Conservation (phyloP, 306 rosid species). For the Vigna reflexopilosa region DNA sequence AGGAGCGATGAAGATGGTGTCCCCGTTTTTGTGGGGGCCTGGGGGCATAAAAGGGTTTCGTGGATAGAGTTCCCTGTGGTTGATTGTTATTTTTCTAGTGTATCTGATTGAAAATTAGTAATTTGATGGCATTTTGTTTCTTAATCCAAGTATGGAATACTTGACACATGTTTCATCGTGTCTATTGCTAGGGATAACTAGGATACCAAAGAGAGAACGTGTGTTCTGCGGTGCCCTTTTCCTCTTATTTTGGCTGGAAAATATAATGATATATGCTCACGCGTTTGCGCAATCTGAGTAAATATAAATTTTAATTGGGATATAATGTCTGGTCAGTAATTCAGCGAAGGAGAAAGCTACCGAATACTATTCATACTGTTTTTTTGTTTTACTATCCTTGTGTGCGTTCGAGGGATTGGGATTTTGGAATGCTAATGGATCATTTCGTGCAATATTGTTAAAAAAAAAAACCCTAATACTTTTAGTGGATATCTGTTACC, state of each 20-base stretch:
- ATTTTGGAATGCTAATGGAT: too few relatives aligned
- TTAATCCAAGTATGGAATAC: conserved; percentile 44
- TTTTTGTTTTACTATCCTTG: too few relatives aligned
- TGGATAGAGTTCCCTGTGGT: conserved; percentile 45
- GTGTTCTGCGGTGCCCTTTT: conserved; percentile 8
- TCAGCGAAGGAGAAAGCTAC: not conserved
- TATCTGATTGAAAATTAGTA: conserved; percentile 54
- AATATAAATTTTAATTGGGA: not conserved
- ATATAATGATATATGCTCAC: conserved; percentile 11
- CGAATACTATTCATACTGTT: not conserved
- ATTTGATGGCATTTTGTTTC: conserved; percentile 59
- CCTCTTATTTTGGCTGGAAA: conserved; percentile 16
- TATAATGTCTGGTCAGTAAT: not conserved
- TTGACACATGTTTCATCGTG: conserved; percentile 30
- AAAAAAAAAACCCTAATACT: too few relatives aligned
- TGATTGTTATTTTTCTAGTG: conserved; percentile 52
- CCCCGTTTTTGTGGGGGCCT: conserved; percentile 39
- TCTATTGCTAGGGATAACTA: conserved; percentile 40
- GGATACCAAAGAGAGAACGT: not conserved
- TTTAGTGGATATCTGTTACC: too few relatives aligned
- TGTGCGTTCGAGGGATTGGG: too few relatives aligned
- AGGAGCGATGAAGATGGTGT: conserved; percentile 45
- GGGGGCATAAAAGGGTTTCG: conserved; percentile 47
- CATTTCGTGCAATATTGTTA: too few relatives aligned
- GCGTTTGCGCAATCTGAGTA: not conserved